These are phyloP conservation scores for Phytophthora vignae DNA, from an alignment of 352 stramenopile species.

Conservation along the genomic window DNA sequence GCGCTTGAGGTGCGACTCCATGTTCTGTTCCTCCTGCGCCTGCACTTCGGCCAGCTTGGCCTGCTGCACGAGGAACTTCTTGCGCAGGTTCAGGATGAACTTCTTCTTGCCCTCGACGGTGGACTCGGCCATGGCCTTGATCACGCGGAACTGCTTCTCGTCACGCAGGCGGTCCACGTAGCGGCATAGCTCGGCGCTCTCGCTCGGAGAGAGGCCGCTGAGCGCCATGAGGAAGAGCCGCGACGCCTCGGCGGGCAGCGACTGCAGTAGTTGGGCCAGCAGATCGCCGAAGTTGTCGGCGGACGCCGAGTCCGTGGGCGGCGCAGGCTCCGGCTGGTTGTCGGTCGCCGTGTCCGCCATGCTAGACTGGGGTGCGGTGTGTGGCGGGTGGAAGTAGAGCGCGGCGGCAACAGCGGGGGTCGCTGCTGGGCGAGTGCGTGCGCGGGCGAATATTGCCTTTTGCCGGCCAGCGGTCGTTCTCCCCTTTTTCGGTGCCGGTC, in stretches of 20 bases:
- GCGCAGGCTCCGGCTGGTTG: slow-evolving; percentile 45
- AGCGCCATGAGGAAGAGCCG: slow-evolving; percentile 81
- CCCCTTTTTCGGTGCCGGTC: slow-evolving; percentile 13
- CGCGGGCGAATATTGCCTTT: slow-evolving; percentile 43
- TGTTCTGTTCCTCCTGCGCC: slow-evolving; percentile 62
- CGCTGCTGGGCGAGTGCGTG: slow-evolving; percentile 5
- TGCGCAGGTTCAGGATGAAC: slow-evolving; percentile 71
- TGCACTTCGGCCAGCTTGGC: slow-evolving; percentile 60
- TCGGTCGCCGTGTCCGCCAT: slow-evolving; percentile 42
- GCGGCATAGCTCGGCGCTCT: slow-evolving; percentile 80
- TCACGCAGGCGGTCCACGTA: slow-evolving; percentile 78
- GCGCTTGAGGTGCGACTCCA: slow-evolving; percentile 73
- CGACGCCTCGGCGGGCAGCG: slow-evolving; percentile 75
- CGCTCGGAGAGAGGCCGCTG: slow-evolving; percentile 70
- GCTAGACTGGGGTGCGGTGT: too few species aligned
- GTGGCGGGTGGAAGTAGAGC: too few species aligned
- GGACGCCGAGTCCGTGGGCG: slow-evolving; percentile 30
- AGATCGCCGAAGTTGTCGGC: slow-evolving; percentile 75
- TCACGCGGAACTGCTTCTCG: slow-evolving; percentile 89
- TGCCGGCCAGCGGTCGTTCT: slow-evolving; percentile 27
- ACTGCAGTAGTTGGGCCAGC: slow-evolving; percentile 76
- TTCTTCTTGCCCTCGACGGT: slow-evolving; percentile 83
- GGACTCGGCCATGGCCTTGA: slow-evolving; percentile 84
- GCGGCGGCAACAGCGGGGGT: background rate
- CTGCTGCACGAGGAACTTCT: slow-evolving; percentile 78